Percentiles rank a stretch among this genome's conserved stretches.
These are phyloP conservation scores for Comarum palustre DNA, from an alignment of 306 rosid species.

Conservation along the genomic window DNA sequence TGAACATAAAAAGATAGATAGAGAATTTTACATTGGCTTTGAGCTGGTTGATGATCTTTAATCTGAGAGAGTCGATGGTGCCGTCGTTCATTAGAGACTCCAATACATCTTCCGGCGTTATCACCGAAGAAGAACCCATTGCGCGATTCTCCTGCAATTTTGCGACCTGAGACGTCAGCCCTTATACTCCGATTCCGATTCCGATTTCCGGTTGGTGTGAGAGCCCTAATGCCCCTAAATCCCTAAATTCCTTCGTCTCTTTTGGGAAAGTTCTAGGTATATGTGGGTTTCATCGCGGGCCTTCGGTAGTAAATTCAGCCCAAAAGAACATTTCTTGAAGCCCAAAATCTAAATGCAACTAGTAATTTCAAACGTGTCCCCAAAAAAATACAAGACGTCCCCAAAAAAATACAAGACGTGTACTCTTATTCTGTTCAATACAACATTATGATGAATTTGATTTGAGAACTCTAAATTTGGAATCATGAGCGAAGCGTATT, in stretches of 20 bases:
- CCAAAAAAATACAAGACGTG: too few relatives aligned
- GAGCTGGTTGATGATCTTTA: slow-evolving; percentile 97
- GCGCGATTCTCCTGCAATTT: not conserved
- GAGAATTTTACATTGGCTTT: slow-evolving; percentile 66
- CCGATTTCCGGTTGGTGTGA: not conserved
- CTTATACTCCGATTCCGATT: not conserved
- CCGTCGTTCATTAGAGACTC: slow-evolving; percentile 92
- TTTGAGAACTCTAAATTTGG: too few relatives aligned
- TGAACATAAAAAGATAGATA: not conserved
- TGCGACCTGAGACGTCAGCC: not conserved
- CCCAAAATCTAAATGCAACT: not conserved
- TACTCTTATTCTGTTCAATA: too few relatives aligned
- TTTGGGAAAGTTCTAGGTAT: not conserved
- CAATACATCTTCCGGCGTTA: slow-evolving; percentile 80
- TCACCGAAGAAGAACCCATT: slow-evolving; percentile 69
- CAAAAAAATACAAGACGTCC: too few relatives aligned
- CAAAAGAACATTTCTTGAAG: not conserved
- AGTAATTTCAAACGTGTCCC: too few relatives aligned
- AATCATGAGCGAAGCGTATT: too few relatives aligned
- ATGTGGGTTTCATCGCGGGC: not conserved
- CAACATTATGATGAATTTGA: too few relatives aligned
- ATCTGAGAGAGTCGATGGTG: slow-evolving; percentile 78
- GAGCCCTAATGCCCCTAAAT: not conserved
- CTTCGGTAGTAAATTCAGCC: not conserved
- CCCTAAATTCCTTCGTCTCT: not conserved